Evolutionary conservation across 176 grass and related monocot species (phyloP), one percentile per base, ranked within the genome.

Genomic region (Elaeis guineensis): DNA sequence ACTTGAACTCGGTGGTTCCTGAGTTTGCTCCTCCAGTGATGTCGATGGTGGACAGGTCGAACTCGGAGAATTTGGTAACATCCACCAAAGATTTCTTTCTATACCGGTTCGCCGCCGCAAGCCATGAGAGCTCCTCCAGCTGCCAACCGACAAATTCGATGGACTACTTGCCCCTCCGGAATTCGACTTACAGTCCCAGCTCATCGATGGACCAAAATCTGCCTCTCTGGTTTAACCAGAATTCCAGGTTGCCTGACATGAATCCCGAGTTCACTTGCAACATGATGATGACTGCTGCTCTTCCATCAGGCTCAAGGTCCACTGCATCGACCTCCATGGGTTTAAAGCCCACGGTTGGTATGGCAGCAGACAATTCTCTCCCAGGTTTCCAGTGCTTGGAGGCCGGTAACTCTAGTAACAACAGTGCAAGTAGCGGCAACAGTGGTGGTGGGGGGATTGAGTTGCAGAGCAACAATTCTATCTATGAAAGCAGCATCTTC

Each of bases 401-500:
- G 53, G 29, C 32, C 0, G 57, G 57, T 6, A 62, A 39, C 8
- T 35, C 70, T 2, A 30, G 59, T 26, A 73, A 63, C 51, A 63
- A 52, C 59, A 63, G 26, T 4, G 70, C 56, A 17, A 61, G 58
- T 21, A 73, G 70, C 28, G 59, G 15, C 3, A 73, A 73, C 59
- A 55, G 70, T 16, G 21, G 59, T 26, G 25, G 25, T 26, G 63
- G 15, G 15, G 59, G 59, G 14, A 22, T 63, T 0, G 70, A 73
- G 70, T 14, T 63, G 70, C 70, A 73, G 50, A 55, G 59, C 50
- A 54, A 32, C 28, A 54, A 59, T 20, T 52, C 58, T 17, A 25
- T 63, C 28, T 48, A 54, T n/a, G 70, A 73, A 59, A 19, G 51
- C 16, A 25, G 70, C 51, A 63, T 55, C 26, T 73, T 73, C 51